Evolutionary conservation across 208 protist genomes (phyloP).

Genomic region (Porcisia hertigi): DNA sequence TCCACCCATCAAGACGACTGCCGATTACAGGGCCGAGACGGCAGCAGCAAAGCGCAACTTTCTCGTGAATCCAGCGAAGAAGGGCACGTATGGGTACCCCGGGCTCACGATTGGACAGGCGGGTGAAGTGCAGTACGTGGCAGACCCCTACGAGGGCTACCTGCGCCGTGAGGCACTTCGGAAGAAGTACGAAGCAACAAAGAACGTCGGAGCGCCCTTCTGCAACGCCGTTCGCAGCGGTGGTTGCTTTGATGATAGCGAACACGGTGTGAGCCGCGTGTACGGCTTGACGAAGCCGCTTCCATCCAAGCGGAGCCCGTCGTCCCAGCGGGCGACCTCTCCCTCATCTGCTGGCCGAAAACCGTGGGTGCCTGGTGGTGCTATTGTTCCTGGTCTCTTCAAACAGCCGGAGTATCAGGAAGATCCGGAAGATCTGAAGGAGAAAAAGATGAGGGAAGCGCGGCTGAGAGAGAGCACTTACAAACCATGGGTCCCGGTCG

Average conservation of each 20-base stretch:
- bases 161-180: conserved; percentile 34
- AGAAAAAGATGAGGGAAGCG: conserved; percentile 60
- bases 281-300: conserved; percentile 79
- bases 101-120: conserved; percentile 81
- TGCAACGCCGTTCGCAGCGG: conserved; percentile 53
- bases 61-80: conserved; percentile 84
- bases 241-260: conserved; percentile 78
- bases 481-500: conserved; percentile 77
- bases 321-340: conserved; percentile 15
- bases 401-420: conserved; percentile 87
- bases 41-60: conserved; percentile 60
- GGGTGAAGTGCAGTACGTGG: conserved; percentile 85
- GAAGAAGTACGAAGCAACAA: conserved; percentile 34
- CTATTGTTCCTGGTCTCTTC: conserved; percentile 66
- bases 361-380: conserved; percentile 77
- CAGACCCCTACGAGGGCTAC: conserved; percentile 65
- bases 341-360: conserved; percentile 20
- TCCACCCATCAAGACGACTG: conserved; percentile 46
- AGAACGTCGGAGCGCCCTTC: conserved; percentile 51
- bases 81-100: conserved; percentile 86
- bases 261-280: conserved; percentile 80
- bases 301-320: conserved; percentile 42
- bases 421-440: conserved; percentile 89
- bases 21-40: conserved; percentile 28
- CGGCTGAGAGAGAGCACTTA: conserved; percentile 61